These are phyloP conservation scores for Trichoderma sp. DNA, from an alignment of 2,329 filamentous ascomycete genomes.

Conservation along the genomic window DNA sequence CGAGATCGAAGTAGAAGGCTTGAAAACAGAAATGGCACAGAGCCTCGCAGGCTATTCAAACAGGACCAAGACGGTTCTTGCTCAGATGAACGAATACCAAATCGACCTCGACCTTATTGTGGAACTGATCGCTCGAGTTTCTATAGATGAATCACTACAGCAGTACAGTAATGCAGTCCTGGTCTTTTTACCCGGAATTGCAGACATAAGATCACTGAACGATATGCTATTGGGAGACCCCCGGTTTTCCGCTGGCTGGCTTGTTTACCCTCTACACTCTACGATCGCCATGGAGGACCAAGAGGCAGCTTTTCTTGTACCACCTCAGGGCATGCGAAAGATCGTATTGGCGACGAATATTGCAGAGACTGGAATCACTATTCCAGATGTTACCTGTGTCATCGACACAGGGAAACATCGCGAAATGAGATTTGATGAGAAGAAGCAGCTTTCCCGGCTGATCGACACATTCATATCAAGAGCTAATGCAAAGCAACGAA, in stretches of 20 bases:
- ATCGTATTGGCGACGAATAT: constrained; percentile 98
- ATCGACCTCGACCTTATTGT: constrained; percentile 88
- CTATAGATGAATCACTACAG: constrained; percentile 64
- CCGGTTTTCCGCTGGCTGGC: constrained; percentile 75
- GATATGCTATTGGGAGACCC: constrained; percentile 79
- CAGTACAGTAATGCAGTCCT: constrained; percentile 86
- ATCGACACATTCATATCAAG: constrained; percentile 94
- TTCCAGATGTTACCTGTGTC: constrained; percentile 95
- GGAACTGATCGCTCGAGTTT: constrained; percentile 75
- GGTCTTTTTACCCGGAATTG: constrained; percentile 93
- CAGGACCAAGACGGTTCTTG: constrained; percentile 72
- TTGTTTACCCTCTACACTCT: constrained; percentile 88
- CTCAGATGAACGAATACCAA: constrained; percentile 83
- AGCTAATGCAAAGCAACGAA: constrained; percentile 92
- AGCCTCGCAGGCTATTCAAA: constrained; percentile 72
- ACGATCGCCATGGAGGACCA: constrained; percentile 96
- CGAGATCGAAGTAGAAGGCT: constrained; percentile 53
- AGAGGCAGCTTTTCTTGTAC: constrained; percentile 85
- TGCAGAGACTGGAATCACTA: constrained; percentile 97
- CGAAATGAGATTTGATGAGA: constrained; percentile 96
- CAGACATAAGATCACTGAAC: constrained; percentile 86
- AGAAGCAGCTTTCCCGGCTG: constrained; percentile 83
- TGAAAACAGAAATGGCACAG: constrained; percentile 60
- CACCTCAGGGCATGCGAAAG: constrained; percentile 80
- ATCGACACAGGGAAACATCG: constrained; percentile 97